Evolutionary conservation across 441 rosid species (phyloP), one percentile per base, ranked within the genome.

Genomic region (Rhodomyrtus psidioides): DNA sequence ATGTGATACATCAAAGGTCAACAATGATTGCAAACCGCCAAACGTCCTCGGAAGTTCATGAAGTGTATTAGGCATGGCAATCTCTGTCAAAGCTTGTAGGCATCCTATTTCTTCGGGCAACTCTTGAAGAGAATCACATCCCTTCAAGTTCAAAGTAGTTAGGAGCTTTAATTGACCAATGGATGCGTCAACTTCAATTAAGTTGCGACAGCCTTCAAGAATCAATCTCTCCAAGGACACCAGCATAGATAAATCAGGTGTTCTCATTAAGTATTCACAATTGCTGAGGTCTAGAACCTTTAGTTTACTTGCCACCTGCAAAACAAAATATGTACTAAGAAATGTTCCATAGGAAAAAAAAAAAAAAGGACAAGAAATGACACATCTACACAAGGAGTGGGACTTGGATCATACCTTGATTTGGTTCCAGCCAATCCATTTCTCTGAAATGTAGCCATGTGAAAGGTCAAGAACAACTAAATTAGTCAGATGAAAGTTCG

Each of bases 401-500:
- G 42, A 60, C 9, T 15, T 0, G 12, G 16, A 30, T 17, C 21
- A 1, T 60, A 8, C 39, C 16, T 2, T 28, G 5, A 60, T 59
- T 44, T 44, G 49, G 49, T 44, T 44, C 9, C 1, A 60, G 6
- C 74, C 23, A 60, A 60, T 60, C 42, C 74, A 7, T 28, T 2
- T 5, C 74, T 60, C 74, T 4, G 21, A 3, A 28, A 60, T 1
- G 3, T 7, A 0, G 0, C 74, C 0, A 0, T 4, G 0, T 28
- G 74, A 60, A 60, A 60, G 74, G 1, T 60, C 42, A 28, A 60
- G 42, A 7, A 28, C 1, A 0, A 60, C 42, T 7, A 60, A 28
- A 60, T 60, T 28, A 15, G 42, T 7, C 6, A 1, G 5, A 16
- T 16, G 23, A 60, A 28, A 28, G 74, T 60, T 60, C 16, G 10